phyloP scores from a whole-genome alignment of 2,329 filamentous ascomycete species.

The Neonectria hederae region DNA sequence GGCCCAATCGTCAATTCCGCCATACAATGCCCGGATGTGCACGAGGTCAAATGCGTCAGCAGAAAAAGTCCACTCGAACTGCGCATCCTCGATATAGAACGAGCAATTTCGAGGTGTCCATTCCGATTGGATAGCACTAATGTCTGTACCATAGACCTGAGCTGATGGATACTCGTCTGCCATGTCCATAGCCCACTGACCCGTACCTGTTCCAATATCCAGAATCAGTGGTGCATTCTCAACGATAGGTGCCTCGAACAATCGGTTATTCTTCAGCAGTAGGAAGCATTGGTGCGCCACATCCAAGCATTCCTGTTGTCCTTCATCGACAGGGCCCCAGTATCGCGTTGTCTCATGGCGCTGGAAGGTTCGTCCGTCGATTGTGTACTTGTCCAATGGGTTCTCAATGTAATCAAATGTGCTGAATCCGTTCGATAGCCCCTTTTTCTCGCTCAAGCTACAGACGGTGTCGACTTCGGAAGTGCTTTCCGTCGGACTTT shows the following conservation, averaged over 20 bases:
- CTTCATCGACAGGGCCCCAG: conserved; percentile 14
- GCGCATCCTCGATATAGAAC: conserved; percentile 15
- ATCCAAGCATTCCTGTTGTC: conserved; percentile 9
- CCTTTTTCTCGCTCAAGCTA: too few species aligned
- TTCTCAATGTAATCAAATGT: too few species aligned
- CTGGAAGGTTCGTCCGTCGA: conserved; percentile 13
- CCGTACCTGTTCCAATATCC: conserved; percentile 16
- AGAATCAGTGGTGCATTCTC: conserved; percentile 4
- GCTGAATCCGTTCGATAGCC: too few species aligned
- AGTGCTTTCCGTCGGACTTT: neutral
- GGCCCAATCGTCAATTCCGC: conserved; percentile 16
- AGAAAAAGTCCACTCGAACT: conserved; percentile 7
- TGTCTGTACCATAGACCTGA: conserved; percentile 9
- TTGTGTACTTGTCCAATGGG: neutral
- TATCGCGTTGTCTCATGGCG: conserved; percentile 7
- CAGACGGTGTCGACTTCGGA: neutral
- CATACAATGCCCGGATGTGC: conserved; percentile 15
- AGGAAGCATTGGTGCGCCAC: conserved; percentile 11
- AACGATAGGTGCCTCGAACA: conserved; percentile 8
- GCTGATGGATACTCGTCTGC: neutral
- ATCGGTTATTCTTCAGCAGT: neutral
- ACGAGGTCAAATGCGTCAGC: conserved; percentile 7
- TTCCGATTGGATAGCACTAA: conserved; percentile 1
- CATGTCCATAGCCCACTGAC: conserved; percentile 17
- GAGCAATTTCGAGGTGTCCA: conserved; percentile 12